Conservation (phyloP, 2,329 filamentous ascomycete genomes). For the Talaromyces rugulosus region DNA sequence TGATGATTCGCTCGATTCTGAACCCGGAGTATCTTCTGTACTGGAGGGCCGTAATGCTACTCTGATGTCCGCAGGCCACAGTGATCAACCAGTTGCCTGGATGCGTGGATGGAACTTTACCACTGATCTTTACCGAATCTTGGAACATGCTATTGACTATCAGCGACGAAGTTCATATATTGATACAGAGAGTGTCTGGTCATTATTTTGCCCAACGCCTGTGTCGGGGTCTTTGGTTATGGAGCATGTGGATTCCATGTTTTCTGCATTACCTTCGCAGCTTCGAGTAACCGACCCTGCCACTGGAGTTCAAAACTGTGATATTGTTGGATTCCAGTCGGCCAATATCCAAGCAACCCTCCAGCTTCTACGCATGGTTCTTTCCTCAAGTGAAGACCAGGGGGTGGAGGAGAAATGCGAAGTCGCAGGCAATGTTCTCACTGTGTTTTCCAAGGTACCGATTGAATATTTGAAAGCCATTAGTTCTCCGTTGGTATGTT, state of each 20-base stretch:
- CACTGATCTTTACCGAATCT: slow-evolving; percentile 53
- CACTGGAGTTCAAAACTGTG: slow-evolving; percentile 28
- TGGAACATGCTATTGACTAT: slow-evolving; percentile 47
- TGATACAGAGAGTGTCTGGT: not conserved
- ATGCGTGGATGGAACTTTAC: slow-evolving; percentile 56
- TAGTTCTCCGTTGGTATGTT: slow-evolving; percentile 40
- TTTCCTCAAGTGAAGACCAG: slow-evolving; percentile 35
- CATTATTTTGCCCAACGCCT: slow-evolving; percentile 18
- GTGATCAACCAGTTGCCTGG: slow-evolving; percentile 35
- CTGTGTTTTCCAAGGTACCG: slow-evolving; percentile 41
- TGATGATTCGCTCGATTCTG: slow-evolving; percentile 38
- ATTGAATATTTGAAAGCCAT: slow-evolving; percentile 46
- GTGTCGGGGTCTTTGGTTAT: slow-evolving; percentile 22
- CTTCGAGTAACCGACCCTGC: slow-evolving; percentile 23
- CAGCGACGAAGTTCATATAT: not conserved
- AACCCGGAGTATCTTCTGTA: slow-evolving; percentile 23
- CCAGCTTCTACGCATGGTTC: slow-evolving; percentile 46
- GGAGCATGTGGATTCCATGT: slow-evolving; percentile 22
- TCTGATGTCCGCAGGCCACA: slow-evolving; percentile 1
- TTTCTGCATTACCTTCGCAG: slow-evolving; percentile 20
- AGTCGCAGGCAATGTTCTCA: slow-evolving; percentile 43
- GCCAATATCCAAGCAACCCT: slow-evolving; percentile 49
- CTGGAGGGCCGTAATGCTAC: too few relatives aligned
- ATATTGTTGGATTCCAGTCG: slow-evolving; percentile 47
- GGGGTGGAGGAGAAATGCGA: slow-evolving; percentile 44